These are phyloP conservation scores for Auricularia auricula-judae DNA, from an alignment of 768 basidiomycete genomes.

Conservation along the genomic window DNA sequence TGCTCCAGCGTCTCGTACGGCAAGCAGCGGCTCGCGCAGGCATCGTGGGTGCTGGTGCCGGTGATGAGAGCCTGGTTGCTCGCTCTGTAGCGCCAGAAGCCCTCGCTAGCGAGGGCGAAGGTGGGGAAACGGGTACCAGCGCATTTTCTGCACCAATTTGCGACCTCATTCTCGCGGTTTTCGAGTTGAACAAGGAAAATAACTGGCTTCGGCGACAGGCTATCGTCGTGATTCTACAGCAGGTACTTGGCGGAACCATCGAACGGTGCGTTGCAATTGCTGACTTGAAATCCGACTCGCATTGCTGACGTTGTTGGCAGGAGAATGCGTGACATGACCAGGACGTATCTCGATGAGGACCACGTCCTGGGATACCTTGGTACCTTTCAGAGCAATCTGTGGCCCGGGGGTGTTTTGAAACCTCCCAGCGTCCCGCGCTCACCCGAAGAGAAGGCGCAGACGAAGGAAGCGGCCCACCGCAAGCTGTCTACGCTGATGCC, in stretches of 20 bases:
- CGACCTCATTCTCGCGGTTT: slow-evolving; percentile 84
- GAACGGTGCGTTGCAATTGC: slow-evolving; percentile 54
- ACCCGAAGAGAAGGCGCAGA: slow-evolving; percentile 65
- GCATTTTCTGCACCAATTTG: slow-evolving; percentile 91
- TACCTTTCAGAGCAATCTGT: slow-evolving; percentile 62
- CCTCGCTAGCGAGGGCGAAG: slow-evolving; percentile 44
- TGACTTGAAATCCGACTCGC: neutral
- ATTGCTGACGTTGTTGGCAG: slow-evolving; percentile 28
- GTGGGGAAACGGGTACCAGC: slow-evolving; percentile 82
- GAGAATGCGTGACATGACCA: slow-evolving; percentile 76
- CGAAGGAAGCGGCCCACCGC: slow-evolving; percentile 77
- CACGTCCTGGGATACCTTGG: slow-evolving; percentile 57
- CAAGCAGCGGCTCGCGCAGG: slow-evolving; percentile 87
- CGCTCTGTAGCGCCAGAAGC: slow-evolving; percentile 52
- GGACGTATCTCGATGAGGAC: slow-evolving; percentile 52
- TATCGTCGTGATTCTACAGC: slow-evolving; percentile 91
- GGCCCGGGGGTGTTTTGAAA: slow-evolving; percentile 76
- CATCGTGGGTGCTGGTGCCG: slow-evolving; percentile 63
- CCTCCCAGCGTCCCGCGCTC: slow-evolving; percentile 54
- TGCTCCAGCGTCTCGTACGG: slow-evolving; percentile 80
- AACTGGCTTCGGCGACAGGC: slow-evolving; percentile 95
- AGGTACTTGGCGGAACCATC: slow-evolving; percentile 90
- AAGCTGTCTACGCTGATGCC: slow-evolving; percentile 88
- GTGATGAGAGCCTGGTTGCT: slow-evolving; percentile 76
- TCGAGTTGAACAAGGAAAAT: slow-evolving; percentile 91